Evolutionary conservation across 2,329 filamentous ascomycete species (phyloP).

Genomic region (Gaeumannomyces sp.): DNA sequence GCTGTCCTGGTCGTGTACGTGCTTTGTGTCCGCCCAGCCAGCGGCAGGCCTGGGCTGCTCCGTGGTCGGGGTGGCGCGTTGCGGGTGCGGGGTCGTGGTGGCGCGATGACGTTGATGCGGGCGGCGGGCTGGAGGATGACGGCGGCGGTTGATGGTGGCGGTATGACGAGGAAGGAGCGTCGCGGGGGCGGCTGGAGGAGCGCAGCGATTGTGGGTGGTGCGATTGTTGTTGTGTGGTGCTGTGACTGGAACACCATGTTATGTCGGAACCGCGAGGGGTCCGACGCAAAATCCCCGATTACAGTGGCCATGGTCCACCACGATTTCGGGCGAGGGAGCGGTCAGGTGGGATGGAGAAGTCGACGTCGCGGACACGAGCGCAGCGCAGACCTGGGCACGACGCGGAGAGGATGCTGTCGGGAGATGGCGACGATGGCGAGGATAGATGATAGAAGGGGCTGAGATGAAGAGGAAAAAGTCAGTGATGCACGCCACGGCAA

Average conservation of each 20-base stretch:
- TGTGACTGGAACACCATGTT: conserved; percentile 56
- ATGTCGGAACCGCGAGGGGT: conserved; percentile 59
- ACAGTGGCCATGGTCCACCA: conserved; percentile 49
- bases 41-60: conserved; percentile 7
- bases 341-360: neutral
- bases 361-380: too few species aligned
- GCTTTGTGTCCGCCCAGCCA: conserved; percentile 12
- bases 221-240: conserved; percentile 36
- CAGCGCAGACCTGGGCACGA: too few species aligned
- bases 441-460: conserved; percentile 5
- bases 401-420: neutral
- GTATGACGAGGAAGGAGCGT: conserved; percentile 19
- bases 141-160: conserved; percentile 13
- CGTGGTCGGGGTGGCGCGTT: conserved; percentile 17
- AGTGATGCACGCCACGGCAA: neutral
- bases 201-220: conserved; percentile 37
- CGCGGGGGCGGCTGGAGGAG: conserved; percentile 29
- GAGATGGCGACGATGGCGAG: conserved; percentile 16
- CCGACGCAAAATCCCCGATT: conserved; percentile 67
- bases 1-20: conserved; percentile 19
- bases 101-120: conserved; percentile 11
- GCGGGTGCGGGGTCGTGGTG: conserved; percentile 11
- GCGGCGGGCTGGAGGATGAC: conserved; percentile 15
- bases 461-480: neutral
- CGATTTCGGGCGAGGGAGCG: conserved; percentile 27